A percentile compares a stretch with the other conserved stretches of the same genome.
phyloP scores from a whole-genome alignment of 768 basidiomycete genomes.

The Pisolithus albus region DNA sequence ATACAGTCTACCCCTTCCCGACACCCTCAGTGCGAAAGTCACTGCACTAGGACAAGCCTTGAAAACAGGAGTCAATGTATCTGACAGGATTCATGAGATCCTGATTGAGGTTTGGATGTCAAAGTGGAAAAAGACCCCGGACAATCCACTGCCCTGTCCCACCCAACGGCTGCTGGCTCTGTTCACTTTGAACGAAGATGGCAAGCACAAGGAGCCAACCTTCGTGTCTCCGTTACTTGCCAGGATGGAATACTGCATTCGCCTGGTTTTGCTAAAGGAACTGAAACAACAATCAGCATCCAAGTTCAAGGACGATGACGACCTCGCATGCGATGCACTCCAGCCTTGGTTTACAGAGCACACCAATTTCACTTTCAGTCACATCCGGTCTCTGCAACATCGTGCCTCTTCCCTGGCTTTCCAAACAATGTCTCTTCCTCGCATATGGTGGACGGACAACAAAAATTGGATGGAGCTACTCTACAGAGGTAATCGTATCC shows the following conservation, averaged over 20 bases:
- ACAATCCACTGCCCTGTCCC: conserved; percentile 9
- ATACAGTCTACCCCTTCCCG: neutral
- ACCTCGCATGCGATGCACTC: neutral
- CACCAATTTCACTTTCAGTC: neutral
- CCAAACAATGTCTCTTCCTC: neutral
- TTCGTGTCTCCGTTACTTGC: neutral
- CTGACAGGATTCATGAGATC: conserved; percentile 3
- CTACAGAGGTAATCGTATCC: neutral
- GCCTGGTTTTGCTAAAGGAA: neutral
- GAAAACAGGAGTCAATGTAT: neutral
- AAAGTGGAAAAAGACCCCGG: neutral
- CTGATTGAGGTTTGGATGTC: conserved; percentile 9
- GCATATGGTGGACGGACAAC: conserved; percentile 3
- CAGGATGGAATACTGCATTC: conserved; percentile 4
- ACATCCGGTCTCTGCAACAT: neutral
- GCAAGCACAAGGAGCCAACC: neutral
- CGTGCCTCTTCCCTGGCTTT: neutral
- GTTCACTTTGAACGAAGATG: conserved; percentile 4
- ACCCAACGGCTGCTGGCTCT: conserved; percentile 6
- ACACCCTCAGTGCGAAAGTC: neutral
- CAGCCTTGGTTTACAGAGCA: neutral
- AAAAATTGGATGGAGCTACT: neutral
- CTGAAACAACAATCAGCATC: neutral
- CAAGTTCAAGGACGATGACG: neutral
- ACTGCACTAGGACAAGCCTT: neutral